A percentile compares a stretch with the other conserved stretches of the same genome.
phyloP scores from a whole-genome alignment of 805 yeast species.

The Ogataea trehalophila region DNA sequence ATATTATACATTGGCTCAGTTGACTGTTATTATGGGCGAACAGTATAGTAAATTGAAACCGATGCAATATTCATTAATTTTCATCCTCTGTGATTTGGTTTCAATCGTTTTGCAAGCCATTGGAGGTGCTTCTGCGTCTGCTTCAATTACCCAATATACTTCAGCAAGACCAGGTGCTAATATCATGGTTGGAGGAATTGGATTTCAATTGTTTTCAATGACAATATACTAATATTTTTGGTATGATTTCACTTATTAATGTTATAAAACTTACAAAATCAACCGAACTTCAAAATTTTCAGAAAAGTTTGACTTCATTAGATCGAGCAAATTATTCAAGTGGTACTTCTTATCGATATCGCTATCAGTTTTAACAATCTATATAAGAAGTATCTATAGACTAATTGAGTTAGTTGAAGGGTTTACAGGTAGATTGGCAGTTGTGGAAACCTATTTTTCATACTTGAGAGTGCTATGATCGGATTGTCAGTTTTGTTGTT shows the following conservation, averaged over 20 bases:
- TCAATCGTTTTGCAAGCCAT: constrained; percentile 64
- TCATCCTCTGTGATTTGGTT: constrained; percentile 60
- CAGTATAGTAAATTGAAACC: constrained; percentile 50
- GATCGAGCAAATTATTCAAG: constrained; percentile 34
- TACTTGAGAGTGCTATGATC: constrained; percentile 63
- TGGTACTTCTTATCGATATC: constrained; percentile 42
- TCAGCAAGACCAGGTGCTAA: constrained; percentile 46
- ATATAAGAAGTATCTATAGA: constrained; percentile 67
- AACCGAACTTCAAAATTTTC: constrained; percentile 33
- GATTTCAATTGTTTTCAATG: constrained; percentile 72
- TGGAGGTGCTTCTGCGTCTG: constrained; percentile 73
- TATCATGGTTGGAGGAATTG: constrained; percentile 74
- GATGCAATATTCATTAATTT: constrained; percentile 55
- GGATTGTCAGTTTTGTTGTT: constrained; percentile 41
- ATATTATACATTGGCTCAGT: constrained; percentile 65
- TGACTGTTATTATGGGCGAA: constrained; percentile 57
- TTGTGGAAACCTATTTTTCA: constrained; percentile 55
- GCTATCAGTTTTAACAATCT: constrained; percentile 48
- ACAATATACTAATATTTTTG: constrained; percentile 49
- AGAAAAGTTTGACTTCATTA: constrained; percentile 30
- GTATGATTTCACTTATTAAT: constrained; percentile 39
- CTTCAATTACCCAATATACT: constrained; percentile 30
- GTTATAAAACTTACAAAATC: constrained; percentile 25
- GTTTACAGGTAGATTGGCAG: constrained; percentile 63
- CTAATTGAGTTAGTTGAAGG: constrained; percentile 69